Base-by-base conservation (phyloP, 164 flowering plant genomes). In the Berberis vulgaris region DNA sequence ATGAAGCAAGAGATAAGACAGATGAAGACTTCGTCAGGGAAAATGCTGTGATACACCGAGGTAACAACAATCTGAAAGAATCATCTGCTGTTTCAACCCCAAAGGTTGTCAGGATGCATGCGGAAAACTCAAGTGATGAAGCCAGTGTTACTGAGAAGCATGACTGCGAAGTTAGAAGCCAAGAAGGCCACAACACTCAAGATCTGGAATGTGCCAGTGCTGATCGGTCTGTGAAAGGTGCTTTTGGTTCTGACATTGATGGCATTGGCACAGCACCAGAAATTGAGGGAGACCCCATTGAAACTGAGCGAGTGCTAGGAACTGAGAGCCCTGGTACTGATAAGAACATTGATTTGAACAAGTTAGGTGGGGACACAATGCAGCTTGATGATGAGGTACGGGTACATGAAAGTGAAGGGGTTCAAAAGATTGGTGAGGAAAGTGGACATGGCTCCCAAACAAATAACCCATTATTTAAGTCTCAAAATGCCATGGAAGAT, bases 71-170 rank as follows among this genome's bases (percentile, higher is more conserved):
- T 62, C 76, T 56, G 2, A 82, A 80, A 73, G 82, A 80, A 52
- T 78, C 79, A 56, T 80, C 87, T 11, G 61, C 77, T 65, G 61
- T 78, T 54, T 84, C 91, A 59, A 78, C 79, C 2, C 84, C 78
- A 64, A 81, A 80, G 59, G 63, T 61, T 40, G 74, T 69, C 57
- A 72, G 70, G 65, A 77, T 59, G 66, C 79, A 68, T 41, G 64
- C 46, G 44, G 77, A 65, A 44, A 71, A 71, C 57, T 76, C 84
- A 43, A 76, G 85, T 67, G 84, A 86, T 62, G 93, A 83, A 66
- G 88, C 67, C 50, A 85, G 93, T 67, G 80, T 62, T 7, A 94
- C 99, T 2, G 94, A 86, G 82, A 87, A 83, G 79, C 93, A 94
- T 66, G 90, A 91, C 4, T 90, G 93, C 65, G 84, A 74, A 46